Evolutionary conservation across 1,139 yeast genomes (phyloP), one percentile per base, ranked within the genome.

Genomic region (Saccharomyces pastorianus): DNA sequence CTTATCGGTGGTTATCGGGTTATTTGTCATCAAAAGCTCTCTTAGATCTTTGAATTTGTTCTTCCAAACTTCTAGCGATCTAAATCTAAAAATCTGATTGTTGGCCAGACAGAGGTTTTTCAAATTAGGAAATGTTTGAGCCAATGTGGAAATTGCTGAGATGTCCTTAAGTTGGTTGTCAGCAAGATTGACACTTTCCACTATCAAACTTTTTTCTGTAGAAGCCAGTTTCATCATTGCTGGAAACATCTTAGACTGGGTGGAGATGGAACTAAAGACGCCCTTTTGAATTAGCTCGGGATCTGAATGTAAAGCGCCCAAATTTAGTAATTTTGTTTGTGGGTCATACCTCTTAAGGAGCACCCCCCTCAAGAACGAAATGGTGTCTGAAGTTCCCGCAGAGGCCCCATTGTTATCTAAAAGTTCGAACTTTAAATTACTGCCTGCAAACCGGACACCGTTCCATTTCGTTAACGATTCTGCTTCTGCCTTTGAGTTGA

Each of bases 151-250:
- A 29, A 91, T 76, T n/a, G 77, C 71, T 29, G 80, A 67, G 48
- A 88, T 77, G 63, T 88, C 96, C 46, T 73, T 72, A 47, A 91
- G 71, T 56, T 78, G 79, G 67, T 93, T 93, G 56, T 76, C 76
- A 13, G 95, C 84, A 51, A 93, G 74, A 66, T 87, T 89, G 17
- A 93, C 82, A 57, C 93, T 85, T 42, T 84, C 86, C 6, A 90
- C 87, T 2, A 76, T 76, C 47, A 72, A 56, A 7, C 62, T 65
- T 2, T 64, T 61, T 50, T 73, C 75, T 52, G 76, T 75, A 0
- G 73, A 67, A 0, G 96, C 96, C 20, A 95, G 73, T 67, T 87
- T 89, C 89, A 93, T 83, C 60, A 93, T 73, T 0, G 99, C 99
- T 3, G 91, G 88, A 70, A 93, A 90, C 78, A 91, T 84, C 69